Percentiles rank a stretch among this genome's conserved stretches.
Evolutionary conservation across 2,329 filamentous ascomycete species (phyloP).

Genomic region (Mariannaea sp.): DNA sequence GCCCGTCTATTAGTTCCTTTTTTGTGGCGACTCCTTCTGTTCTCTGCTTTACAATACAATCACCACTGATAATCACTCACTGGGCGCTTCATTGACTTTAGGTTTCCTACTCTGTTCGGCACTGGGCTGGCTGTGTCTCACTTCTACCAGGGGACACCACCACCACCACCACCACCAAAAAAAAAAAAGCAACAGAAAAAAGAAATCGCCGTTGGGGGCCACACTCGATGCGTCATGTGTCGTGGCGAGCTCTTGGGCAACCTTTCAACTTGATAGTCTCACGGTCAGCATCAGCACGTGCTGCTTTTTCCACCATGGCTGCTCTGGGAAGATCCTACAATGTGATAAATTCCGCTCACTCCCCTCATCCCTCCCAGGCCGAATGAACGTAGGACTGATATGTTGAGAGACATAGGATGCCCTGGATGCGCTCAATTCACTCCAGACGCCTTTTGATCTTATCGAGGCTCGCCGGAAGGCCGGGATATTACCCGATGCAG

Average conservation of each 20-base stretch:
- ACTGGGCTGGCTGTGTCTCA: no score
- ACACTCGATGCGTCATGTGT: constrained; percentile 43
- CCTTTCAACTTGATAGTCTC: constrained; percentile 28
- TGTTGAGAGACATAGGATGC: constrained; percentile 68
- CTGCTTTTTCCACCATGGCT: constrained; percentile 36
- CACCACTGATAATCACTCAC: no score
- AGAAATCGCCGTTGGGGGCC: constrained; percentile 1
- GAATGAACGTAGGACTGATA: constrained; percentile 14
- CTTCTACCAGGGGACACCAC: no score
- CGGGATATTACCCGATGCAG: constrained; percentile 70
- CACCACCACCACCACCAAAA: neutral
- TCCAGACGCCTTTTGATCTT: constrained; percentile 85
- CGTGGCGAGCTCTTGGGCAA: constrained; percentile 33
- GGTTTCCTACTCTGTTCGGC: no score
- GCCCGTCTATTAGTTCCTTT: no score
- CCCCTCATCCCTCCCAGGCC: neutral
- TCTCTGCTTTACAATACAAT: no score
- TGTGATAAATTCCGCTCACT: constrained; percentile 30
- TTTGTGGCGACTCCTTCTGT: no score
- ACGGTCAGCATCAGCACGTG: no score
- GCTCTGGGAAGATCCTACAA: constrained; percentile 42
- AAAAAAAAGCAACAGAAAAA: neutral
- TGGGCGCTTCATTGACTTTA: no score
- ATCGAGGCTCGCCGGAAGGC: constrained; percentile 79
- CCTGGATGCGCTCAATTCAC: constrained; percentile 81